Conservation (phyloP, 1,284 basidiomycete genomes). For the Heterobasidion irregulare region DNA sequence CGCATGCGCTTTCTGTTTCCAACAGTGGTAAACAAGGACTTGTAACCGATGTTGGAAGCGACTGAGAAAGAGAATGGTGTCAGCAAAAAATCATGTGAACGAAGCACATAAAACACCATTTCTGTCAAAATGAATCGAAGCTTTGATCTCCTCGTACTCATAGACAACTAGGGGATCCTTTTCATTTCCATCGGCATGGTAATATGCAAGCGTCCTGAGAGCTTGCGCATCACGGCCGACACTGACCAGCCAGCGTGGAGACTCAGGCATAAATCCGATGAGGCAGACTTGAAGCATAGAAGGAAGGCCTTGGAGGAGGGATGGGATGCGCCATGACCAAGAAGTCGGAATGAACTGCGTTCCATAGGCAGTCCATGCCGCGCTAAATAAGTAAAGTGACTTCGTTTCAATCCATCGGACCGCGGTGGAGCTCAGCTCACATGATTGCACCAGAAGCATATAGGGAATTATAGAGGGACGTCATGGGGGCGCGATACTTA, state of each 20-base stretch:
- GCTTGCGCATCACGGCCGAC: conserved; percentile 59
- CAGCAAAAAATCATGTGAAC: not conserved
- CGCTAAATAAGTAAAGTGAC: conserved; percentile 24
- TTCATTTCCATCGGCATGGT: conserved; percentile 64
- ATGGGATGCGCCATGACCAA: conserved; percentile 75
- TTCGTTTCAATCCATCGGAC: not conserved
- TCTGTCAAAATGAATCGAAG: conserved; percentile 59
- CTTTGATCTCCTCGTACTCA: conserved; percentile 72
- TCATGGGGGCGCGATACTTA: conserved; percentile 63
- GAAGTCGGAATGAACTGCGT: conserved; percentile 55
- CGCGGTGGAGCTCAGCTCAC: conserved; percentile 25
- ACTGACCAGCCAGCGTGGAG: conserved; percentile 62
- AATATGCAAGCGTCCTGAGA: conserved; percentile 56
- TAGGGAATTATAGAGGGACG: conserved; percentile 70
- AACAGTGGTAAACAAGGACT: conserved; percentile 42
- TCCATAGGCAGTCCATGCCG: conserved; percentile 71
- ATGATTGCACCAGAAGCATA: conserved; percentile 73
- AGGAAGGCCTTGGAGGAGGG: conserved; percentile 55
- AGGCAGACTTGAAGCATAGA: conserved; percentile 52
- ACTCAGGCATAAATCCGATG: conserved; percentile 60
- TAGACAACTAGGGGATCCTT: conserved; percentile 63
- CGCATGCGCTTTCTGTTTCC: conserved; percentile 64
- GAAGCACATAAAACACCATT: conserved; percentile 17
- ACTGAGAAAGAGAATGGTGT: conserved; percentile 18
- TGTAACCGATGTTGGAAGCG: conserved; percentile 52